These are phyloP conservation scores for Pyrenula massariospora DNA, from an alignment of 495 filamentous ascomycete species.

Conservation along the genomic window DNA sequence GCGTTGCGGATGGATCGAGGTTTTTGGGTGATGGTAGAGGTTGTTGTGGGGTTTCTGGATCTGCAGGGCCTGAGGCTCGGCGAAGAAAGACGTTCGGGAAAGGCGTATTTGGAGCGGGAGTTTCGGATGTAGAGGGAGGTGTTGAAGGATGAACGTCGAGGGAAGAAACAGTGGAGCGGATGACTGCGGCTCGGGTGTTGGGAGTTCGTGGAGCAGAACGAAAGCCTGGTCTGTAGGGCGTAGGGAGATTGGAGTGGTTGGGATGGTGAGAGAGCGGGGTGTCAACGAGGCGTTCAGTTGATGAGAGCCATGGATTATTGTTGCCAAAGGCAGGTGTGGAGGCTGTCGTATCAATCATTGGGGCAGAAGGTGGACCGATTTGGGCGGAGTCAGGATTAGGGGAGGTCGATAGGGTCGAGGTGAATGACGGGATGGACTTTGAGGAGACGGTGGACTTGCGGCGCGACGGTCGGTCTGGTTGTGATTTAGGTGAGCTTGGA, in stretches of 20 bases:
- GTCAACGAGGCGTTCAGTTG: background rate
- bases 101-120: slow-evolving; percentile 4
- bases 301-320: background rate
- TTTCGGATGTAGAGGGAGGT: slow-evolving; percentile 22
- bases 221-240: background rate
- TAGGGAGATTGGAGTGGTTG: background rate
- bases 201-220: background rate
- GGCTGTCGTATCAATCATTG: background rate
- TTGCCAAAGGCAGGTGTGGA: background rate
- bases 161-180: background rate
- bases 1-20: slow-evolving; percentile 10
- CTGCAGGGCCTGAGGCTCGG: slow-evolving; percentile 9
- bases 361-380: background rate
- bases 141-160: slow-evolving; percentile 6
- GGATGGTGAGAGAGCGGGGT: background rate
- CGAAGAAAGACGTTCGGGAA: slow-evolving; percentile 1
- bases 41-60: slow-evolving; percentile 7
- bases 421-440: background rate
- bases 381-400: background rate
- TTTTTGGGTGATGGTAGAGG: slow-evolving; percentile 5
- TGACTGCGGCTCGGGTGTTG: background rate
- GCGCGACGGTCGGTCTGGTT: slow-evolving; percentile 1
- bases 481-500: slow-evolving; percentile 1
- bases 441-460: slow-evolving; percentile 8
- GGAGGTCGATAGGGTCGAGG: slow-evolving; percentile 1